Percentiles rank a stretch among this genome's conserved stretches.
These are phyloP conservation scores for Coccomyxa sp. DNA, from an alignment of 139 green algal genomes.

Conservation along the genomic window DNA sequence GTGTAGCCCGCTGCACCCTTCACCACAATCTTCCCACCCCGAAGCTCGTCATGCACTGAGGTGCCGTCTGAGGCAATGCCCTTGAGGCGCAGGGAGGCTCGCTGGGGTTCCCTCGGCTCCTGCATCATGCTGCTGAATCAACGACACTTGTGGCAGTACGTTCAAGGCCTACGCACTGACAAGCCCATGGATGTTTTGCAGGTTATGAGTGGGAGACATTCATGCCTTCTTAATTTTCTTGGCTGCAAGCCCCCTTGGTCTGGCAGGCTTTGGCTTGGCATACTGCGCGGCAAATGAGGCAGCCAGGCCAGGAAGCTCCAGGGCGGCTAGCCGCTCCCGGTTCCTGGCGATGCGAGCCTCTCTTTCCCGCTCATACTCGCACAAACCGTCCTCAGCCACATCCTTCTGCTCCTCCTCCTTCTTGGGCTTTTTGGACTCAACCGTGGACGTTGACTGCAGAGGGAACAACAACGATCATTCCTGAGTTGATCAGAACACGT, in stretches of 20 bases:
- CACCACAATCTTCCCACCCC: conserved; percentile 18
- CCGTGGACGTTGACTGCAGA: too few relatives aligned
- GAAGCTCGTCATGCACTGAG: conserved; percentile 14
- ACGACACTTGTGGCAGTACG: neutral
- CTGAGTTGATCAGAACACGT: too few relatives aligned
- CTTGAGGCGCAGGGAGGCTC: conserved; percentile 31
- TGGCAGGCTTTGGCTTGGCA: neutral
- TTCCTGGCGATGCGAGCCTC: conserved; percentile 38
- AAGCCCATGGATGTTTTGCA: too few relatives aligned
- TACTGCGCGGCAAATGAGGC: neutral
- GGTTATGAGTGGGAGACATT: too few relatives aligned
- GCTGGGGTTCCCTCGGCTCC: conserved; percentile 20
- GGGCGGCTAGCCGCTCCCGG: conserved; percentile 31
- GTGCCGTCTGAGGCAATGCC: conserved; percentile 25
- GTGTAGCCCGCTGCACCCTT: neutral
- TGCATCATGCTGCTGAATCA: neutral
- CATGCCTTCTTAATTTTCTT: conserved; percentile 1
- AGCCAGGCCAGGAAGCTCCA: conserved; percentile 31
- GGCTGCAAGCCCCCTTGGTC: conserved; percentile 8
- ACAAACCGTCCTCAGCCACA: conserved; percentile 12
- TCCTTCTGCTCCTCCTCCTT: too few relatives aligned
- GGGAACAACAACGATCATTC: too few relatives aligned
- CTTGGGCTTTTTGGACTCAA: too few relatives aligned
- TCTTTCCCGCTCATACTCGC: conserved; percentile 32
- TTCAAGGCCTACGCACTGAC: neutral